Conservation (phyloP, 1,284 basidiomycete genomes). For the Albatrellus sp. region DNA sequence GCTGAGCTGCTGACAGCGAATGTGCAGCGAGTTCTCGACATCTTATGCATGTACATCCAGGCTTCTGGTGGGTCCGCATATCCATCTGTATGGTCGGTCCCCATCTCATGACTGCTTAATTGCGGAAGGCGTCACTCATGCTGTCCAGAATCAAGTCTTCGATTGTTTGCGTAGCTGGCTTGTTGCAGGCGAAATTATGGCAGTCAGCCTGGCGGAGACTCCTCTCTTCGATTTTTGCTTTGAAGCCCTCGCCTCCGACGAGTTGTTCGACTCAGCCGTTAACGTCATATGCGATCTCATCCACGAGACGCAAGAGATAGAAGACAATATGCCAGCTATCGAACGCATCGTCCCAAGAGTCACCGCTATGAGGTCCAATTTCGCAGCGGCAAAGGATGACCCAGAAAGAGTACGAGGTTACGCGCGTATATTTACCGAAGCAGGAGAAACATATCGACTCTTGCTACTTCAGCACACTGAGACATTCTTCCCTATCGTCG, state of each 20-base stretch:
- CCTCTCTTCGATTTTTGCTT: constrained; percentile 82
- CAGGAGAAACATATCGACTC: constrained; percentile 89
- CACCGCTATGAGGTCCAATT: constrained; percentile 56
- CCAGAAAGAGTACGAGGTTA: constrained; percentile 84
- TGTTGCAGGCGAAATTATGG: constrained; percentile 73
- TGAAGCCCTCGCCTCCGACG: constrained; percentile 73
- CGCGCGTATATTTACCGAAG: constrained; percentile 88
- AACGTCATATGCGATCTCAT: constrained; percentile 92
- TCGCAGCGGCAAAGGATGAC: constrained; percentile 60
- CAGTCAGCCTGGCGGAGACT: constrained; percentile 55
- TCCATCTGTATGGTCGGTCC: too few relatives aligned
- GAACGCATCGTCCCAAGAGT: constrained; percentile 78
- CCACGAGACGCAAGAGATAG: constrained; percentile 96
- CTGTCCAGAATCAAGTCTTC: constrained; percentile 83
- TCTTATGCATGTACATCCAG: constrained; percentile 84
- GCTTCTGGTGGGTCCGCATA: constrained; percentile 56
- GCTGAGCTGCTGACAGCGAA: constrained; percentile 61
- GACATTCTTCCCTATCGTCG: constrained; percentile 87
- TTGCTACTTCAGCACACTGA: constrained; percentile 85
- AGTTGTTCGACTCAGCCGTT: constrained; percentile 86
- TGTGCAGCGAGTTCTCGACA: constrained; percentile 60
- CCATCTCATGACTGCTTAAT: too few relatives aligned
- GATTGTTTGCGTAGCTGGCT: constrained; percentile 84
- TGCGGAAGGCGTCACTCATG: constrained; percentile 62
- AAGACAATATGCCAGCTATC: constrained; percentile 88